Evolutionary conservation across 176 grass and related monocot species (phyloP), one percentile per base, ranked within the genome.

Genomic region (Olyra latifolia): DNA sequence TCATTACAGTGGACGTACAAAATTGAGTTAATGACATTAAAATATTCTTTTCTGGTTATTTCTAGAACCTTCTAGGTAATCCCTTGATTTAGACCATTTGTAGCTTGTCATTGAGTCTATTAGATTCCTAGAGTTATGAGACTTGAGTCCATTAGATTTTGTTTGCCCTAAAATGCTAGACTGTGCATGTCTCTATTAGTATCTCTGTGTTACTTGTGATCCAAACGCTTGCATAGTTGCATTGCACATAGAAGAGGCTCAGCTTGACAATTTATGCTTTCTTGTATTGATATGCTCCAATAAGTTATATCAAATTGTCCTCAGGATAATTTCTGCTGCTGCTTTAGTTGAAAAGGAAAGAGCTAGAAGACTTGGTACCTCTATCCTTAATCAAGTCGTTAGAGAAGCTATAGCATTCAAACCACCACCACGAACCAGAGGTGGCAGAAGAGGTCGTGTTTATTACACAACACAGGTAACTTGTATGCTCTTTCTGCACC

Each of bases 341-440:
- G 9, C 43, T 45, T 45, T 45, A 11, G 43, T 45, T 45, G 43
- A 45, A 11, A 45, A 45, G 43, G 43, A 45, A 45, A 45, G 43
- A 45, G 43, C 43, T 11, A 45, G 43, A 45, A 45, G 43, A 45
- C 43, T 45, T 45, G 43, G 92, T 27, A 98, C 95, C 22, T 92
- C 92, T 46, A 89, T 98, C 80, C 89, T 98, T 64, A 98, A 98
- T 89, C 95, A 98, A 80, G 95, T 98, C 20, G 65, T 98, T 62
- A 91, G 89, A 71, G 95, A 98, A 90, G 95, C 95, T 54, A 19
- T 92, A 83, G 88, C 95, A 68, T 98, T 94, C 77, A 98, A 98
- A 89, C 77, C 92, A 49, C 95, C 95, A 62, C 95, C 95, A 57
- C 77, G 88, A 61, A 98, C 95, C 74, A 92, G 95, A 83, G 95